Evolutionary conservation across 2,329 filamentous ascomycete genomes (phyloP), one percentile per base, ranked within the genome.

Genomic region (Aspergillus sp.): DNA sequence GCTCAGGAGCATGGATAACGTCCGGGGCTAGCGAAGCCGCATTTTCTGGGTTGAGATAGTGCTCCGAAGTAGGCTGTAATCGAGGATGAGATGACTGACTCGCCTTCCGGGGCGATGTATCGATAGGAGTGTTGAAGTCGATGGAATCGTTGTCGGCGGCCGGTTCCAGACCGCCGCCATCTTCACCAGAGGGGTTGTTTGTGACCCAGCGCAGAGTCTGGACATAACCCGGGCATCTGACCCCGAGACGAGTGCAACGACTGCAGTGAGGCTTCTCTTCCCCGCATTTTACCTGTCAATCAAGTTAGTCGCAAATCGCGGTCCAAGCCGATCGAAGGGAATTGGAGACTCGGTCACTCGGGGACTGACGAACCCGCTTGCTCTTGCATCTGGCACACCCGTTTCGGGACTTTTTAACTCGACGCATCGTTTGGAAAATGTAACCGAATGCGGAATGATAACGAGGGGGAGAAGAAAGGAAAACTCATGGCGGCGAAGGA

Each of bases 401-500:
- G 60, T 77, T 77, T n/a, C 76, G 74, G 54, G 76, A 78, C 60
- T 78, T 78, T 67, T 77, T 78, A 45, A 78, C 76, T 61, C 76
- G 70, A 54, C 76, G 72, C 76, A 78, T 78, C 66, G 64, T 82
- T 45, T 80, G 81, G 52, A 59, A 38, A 34, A 22, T 17, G 28
- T 45, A 56, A 30, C 51, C 38, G 17, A 50, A 48, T 43, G n/a
- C 31, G 45, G 62, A 50, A 48, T 45, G 38, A 17, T 47, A 25
- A 45, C 3, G 28, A 38, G 41, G 19, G 47, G 46, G 41, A 15
- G 34, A 41, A 13, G 34, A 11, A 46, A 51, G 53, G 50, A 31
- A 51, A 46, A 41, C 15, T 7, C 55, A 62, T 54, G 48, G 48
- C 15, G 34, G 34, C 34, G 48, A 51, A 53, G 52, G 57, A 38